Evolutionary conservation across 129 eudicot genomes (phyloP).

Genomic region (Solidago caesia): DNA sequence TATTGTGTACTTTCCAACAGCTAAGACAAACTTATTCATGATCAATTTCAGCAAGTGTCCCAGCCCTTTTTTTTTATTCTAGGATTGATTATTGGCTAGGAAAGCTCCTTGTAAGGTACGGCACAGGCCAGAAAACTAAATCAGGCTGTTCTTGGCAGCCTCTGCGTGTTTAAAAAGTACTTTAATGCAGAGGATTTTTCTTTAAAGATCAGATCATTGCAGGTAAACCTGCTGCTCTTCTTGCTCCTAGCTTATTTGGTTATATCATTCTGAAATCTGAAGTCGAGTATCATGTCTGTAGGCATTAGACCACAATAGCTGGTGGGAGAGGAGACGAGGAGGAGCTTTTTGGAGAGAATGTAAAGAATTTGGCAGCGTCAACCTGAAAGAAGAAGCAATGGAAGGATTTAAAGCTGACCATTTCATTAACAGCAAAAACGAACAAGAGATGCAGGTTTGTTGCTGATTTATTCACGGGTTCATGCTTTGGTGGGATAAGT

Average conservation of each 20-base stretch:
- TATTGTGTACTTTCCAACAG: conserved; percentile 7
- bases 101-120: conserved; percentile 55
- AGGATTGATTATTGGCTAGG: conserved; percentile 91
- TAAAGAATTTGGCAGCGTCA: too few species aligned
- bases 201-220: conserved; percentile 78
- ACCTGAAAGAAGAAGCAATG: too few species aligned
- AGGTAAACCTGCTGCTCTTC: conserved; percentile 45
- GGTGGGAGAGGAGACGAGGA: too few species aligned
- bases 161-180: conserved; percentile 77
- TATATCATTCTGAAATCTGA: conserved; percentile 9
- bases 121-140: conserved; percentile 42
- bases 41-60: conserved; percentile 74
- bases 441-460: too few species aligned
- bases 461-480: too few species aligned
- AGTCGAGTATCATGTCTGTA: conserved; percentile 34
- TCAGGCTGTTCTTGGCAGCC: conserved; percentile 50
- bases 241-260: background rate
- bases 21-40: conserved; percentile 4
- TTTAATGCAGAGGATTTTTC: conserved; percentile 80
- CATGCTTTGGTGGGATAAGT: too few species aligned
- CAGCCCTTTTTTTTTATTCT: conserved; percentile 81
- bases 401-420: too few species aligned
- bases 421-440: too few species aligned
- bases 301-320: conserved; percentile 68
- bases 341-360: too few species aligned